phyloP scores from a whole-genome alignment of 768 basidiomycete genomes.

The Mycena haematopus region DNA sequence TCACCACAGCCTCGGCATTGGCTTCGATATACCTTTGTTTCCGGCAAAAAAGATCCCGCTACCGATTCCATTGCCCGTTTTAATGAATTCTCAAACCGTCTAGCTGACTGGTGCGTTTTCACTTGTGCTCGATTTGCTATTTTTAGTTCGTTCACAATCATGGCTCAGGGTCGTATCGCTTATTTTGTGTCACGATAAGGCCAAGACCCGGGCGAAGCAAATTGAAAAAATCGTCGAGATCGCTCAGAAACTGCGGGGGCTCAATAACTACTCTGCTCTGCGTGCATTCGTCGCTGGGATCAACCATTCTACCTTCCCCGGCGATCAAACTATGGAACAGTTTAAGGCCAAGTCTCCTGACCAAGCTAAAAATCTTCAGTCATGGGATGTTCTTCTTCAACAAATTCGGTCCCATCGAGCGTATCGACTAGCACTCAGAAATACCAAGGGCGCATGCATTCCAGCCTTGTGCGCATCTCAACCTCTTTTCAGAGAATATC shows the following conservation, averaged over 20 bases:
- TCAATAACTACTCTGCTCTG: slow-evolving; percentile 93
- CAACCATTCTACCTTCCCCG: slow-evolving; percentile 79
- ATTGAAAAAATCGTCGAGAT: slow-evolving; percentile 91
- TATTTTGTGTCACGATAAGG: slow-evolving; percentile 86
- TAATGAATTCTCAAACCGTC: slow-evolving; percentile 79
- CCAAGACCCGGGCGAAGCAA: slow-evolving; percentile 75
- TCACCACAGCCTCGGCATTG: slow-evolving; percentile 79
- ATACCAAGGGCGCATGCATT: slow-evolving; percentile 86
- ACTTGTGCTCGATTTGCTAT: background rate
- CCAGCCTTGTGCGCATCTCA: slow-evolving; percentile 77
- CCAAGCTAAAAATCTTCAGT: slow-evolving; percentile 76
- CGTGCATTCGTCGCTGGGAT: slow-evolving; percentile 96
- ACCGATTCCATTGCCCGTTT: slow-evolving; percentile 76
- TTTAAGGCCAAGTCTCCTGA: slow-evolving; percentile 73
- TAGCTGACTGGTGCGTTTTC: slow-evolving; percentile 76
- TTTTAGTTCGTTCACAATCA: slow-evolving; percentile 9
- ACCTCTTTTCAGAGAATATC: background rate
- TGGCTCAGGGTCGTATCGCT: slow-evolving; percentile 82
- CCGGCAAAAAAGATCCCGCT: slow-evolving; percentile 67
- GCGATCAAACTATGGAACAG: slow-evolving; percentile 76
- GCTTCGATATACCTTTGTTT: slow-evolving; percentile 78
- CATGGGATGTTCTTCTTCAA: slow-evolving; percentile 85
- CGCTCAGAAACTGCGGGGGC: slow-evolving; percentile 75
- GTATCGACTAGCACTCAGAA: slow-evolving; percentile 89
- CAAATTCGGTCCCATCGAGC: slow-evolving; percentile 83